Evolutionary conservation across 73 alveolate genomes (phyloP), one percentile per base, ranked within the genome.

Genomic region (Effrenium voratum): DNA sequence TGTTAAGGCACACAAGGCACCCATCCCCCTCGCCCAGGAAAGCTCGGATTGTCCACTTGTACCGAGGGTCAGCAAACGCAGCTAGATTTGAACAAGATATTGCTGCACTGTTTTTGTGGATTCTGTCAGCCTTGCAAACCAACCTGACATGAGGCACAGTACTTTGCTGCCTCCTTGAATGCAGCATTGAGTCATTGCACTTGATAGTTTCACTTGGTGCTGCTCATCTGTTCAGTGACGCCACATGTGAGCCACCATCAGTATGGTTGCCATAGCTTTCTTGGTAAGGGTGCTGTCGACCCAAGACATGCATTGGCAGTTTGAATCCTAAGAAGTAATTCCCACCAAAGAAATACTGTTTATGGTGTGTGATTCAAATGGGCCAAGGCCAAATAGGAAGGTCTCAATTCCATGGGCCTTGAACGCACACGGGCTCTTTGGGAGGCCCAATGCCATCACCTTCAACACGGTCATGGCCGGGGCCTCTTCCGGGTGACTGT

Each of bases 401-500:
- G 16, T 8, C 79, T 10, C 77, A 63, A 63, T 5, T 15, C 26
- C 40, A 63, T 63, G 36, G 40, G 26, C 8, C 77, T 15, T 10
- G n/a, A 8, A 36, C 77, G 5, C 40, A 16, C 36, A 63, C 5
- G 5, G 26, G 8, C 8, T 63, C 40, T 63, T 8, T 36, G 32
- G 32, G 44, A 73, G 87, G 98, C 98, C 98, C 34, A 91, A 91
- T 26, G 98, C 98, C 28, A 91, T 91, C 77, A 91, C 91, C n/a
- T 91, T 91, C 98, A 91, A 91, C 59, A 91, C 98, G 10, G 59
- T 73, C 43, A 70, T 91, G 90, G 98, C 84, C 24, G 45, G 76
- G 93, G 34, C 50, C 30, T 60, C n/a, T 6, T 3, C 28, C 32
- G 46, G 83, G 50, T 24, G 3, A 10, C 19, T 52, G 63, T 52